phyloP scores from a whole-genome alignment of 768 basidiomycete genomes.

The Mycena rosella region DNA sequence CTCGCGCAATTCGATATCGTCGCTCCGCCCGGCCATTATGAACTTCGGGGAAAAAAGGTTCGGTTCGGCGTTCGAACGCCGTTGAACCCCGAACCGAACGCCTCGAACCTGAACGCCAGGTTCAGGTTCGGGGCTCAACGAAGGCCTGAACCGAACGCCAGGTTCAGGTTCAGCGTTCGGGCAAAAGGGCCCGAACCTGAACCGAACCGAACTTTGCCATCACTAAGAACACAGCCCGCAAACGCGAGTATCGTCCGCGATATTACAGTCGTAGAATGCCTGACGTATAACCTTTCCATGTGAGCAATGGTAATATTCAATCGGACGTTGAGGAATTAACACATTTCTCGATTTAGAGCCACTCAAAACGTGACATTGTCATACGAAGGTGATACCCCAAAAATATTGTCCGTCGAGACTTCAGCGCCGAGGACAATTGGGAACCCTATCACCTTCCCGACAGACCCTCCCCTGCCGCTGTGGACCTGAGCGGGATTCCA shows the following conservation, averaged over 20 bases:
- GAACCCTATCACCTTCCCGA: neutral
- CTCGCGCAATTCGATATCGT: too few relatives aligned
- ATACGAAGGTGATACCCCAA: neutral
- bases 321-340: too few relatives aligned
- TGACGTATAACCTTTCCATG: neutral
- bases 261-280: constrained; percentile 11
- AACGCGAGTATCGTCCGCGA: constrained; percentile 14
- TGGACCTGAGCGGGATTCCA: neutral
- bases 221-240: constrained; percentile 6
- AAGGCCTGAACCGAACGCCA: too few relatives aligned
- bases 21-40: too few relatives aligned
- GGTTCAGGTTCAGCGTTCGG: too few relatives aligned
- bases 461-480: neutral
- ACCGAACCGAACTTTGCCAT: too few relatives aligned
- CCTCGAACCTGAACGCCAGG: too few relatives aligned
- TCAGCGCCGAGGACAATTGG: neutral
- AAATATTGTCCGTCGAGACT: constrained; percentile 8
- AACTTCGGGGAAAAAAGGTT: too few relatives aligned
- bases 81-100: too few relatives aligned
- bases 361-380: constrained; percentile 14
- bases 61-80: too few relatives aligned
- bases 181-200: too few relatives aligned
- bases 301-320: neutral
- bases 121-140: too few relatives aligned
- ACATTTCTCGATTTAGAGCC: neutral